Evolutionary conservation across 768 basidiomycete species (phyloP), one percentile per base, ranked within the genome.

Genomic region (Tricholoma sp.): DNA sequence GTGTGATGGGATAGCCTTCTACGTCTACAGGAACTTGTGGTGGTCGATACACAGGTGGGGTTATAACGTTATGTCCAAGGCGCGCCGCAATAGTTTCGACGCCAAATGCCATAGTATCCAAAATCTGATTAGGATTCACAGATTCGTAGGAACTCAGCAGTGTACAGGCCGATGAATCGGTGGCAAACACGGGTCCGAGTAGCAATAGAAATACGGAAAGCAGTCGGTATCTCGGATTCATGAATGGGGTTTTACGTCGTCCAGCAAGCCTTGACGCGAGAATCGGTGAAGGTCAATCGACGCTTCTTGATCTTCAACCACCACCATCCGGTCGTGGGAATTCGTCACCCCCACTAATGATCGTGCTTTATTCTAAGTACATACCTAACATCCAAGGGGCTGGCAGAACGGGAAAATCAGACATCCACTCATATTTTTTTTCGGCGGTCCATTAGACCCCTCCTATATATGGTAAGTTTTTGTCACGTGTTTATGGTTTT

Each of bases 1-100:
- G 88, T 0, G 84, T 79, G 32, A 74, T 66, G 3, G 84, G 81
- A 64, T 91, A 91, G 7, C 71, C 70, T 21, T 84, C 76, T 0
- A 83, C 82, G 52, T 89, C 84, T 16, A 89, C 66, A 12, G 78
- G 77, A 27, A 74, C 72, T 59, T 79, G 77, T 5, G 74, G 74
- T n/a, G 66, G 66, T 46, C 65, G 70, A 45, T 56, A 58, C 46
- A 50, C 29, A 18, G 21, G 53, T 14, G 52, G n/a, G 10, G 21
- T 3, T 14, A 14, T 22, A 8, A 3, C 21, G 11, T 24, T 24
- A 46, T 19, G 5, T 46, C 18, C 39, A 19, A 41, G 12, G 7
- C 3, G n/a, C 18, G 39, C 39, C 39, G 4, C 4, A 18, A 24
- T 24, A 24, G 8, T 14, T 16, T 22, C 22, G 21, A 14, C 12